Conservation (phyloP, 495 filamentous ascomycete species). For the Elaphomyces granulatus region DNA sequence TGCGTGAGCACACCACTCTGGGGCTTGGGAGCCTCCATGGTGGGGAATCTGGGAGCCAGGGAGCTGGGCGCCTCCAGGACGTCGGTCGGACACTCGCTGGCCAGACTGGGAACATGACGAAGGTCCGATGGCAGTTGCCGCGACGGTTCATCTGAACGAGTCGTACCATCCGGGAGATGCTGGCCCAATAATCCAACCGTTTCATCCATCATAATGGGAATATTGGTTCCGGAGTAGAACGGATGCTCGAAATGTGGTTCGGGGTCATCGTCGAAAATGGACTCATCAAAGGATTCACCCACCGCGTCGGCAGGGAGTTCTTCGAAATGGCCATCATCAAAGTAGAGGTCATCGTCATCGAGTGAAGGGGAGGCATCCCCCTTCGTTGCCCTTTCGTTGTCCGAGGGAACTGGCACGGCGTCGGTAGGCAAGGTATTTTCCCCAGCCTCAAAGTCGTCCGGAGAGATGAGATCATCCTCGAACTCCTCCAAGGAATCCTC, state of each 20-base stretch:
- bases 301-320: constrained; percentile 33
- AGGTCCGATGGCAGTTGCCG: constrained; percentile 13
- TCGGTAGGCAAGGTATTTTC: neutral
- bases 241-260: constrained; percentile 35
- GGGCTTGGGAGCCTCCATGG: constrained; percentile 18
- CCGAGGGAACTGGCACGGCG: constrained; percentile 1
- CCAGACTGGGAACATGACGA: constrained; percentile 28
- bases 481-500: constrained; percentile 3
- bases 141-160: constrained; percentile 18
- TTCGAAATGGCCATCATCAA: constrained; percentile 63
- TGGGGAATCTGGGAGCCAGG: constrained; percentile 16
- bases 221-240: constrained; percentile 7
- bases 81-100: constrained; percentile 21
- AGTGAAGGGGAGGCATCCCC: too few relatives aligned
- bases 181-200: constrained; percentile 3
- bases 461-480: constrained; percentile 6
- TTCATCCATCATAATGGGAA: constrained; percentile 6
- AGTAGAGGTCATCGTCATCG: constrained; percentile 69
- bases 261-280: constrained; percentile 56
- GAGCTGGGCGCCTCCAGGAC: constrained; percentile 8
- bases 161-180: neutral
- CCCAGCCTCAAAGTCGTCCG: too few relatives aligned
- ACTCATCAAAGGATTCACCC: constrained; percentile 53
- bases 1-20: constrained; percentile 34
- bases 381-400: too few relatives aligned